phyloP scores from a whole-genome alignment of 1,284 basidiomycete genomes.

The Boletus mariae region DNA sequence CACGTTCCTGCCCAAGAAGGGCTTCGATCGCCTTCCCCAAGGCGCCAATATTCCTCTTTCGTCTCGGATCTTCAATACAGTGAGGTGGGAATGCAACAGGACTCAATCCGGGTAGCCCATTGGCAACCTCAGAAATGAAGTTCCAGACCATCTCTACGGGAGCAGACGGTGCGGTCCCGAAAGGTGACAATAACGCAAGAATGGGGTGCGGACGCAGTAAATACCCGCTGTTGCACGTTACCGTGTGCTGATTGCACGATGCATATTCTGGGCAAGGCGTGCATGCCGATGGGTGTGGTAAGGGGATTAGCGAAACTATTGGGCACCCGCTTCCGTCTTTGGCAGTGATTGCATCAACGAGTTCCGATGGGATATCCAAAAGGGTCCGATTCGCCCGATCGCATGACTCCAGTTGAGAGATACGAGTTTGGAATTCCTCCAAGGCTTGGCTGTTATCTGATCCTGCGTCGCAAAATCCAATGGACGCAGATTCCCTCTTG shows the following conservation, averaged over 20 bases:
- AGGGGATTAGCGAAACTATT: slow-evolving; percentile 49
- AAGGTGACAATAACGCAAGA: slow-evolving; percentile 40
- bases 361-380: slow-evolving; percentile 30
- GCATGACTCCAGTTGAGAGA: slow-evolving; percentile 56
- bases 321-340: slow-evolving; percentile 48
- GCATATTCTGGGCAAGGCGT: slow-evolving; percentile 85
- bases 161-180: slow-evolving; percentile 38
- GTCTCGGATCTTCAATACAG: slow-evolving; percentile 81
- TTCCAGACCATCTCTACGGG: slow-evolving; percentile 45
- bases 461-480: slow-evolving; percentile 82
- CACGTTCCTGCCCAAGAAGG: slow-evolving; percentile 66
- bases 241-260: slow-evolving; percentile 59
- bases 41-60: slow-evolving; percentile 73
- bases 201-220: slow-evolving; percentile 64
- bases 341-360: slow-evolving; percentile 29
- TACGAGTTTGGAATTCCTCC: slow-evolving; percentile 42
- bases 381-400: slow-evolving; percentile 51
- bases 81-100: slow-evolving; percentile 76
- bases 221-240: slow-evolving; percentile 75
- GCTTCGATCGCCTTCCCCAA: slow-evolving; percentile 74
- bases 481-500: slow-evolving; percentile 63
- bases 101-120: slow-evolving; percentile 78
- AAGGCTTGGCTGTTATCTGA: slow-evolving; percentile 61
- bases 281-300: slow-evolving; percentile 69
- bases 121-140: slow-evolving; percentile 43